phyloP scores from a whole-genome alignment of 140 eudicot genomes.

The Bidens hawaiensis region DNA sequence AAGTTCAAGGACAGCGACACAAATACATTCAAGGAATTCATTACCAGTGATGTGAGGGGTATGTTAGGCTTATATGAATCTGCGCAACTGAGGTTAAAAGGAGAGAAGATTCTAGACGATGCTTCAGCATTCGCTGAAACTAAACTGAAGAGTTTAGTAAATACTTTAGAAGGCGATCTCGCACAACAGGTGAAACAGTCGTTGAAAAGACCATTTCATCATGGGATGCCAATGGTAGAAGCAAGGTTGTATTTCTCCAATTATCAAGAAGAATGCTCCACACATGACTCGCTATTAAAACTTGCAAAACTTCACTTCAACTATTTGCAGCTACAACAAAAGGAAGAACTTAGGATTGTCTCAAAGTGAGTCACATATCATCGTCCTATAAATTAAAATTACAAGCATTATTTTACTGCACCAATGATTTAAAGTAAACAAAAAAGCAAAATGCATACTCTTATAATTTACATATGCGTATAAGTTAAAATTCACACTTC shows the following conservation, averaged over 20 bases:
- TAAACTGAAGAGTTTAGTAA: slow-evolving; percentile 22
- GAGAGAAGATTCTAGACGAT: slow-evolving; percentile 41
- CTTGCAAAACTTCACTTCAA: slow-evolving; percentile 39
- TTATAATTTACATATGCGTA: too few relatives aligned
- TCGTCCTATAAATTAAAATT: too few relatives aligned
- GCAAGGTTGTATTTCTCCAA: slow-evolving; percentile 31
- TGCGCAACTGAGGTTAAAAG: slow-evolving; percentile 32
- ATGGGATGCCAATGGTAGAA: slow-evolving; percentile 41
- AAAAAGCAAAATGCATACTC: not conserved
- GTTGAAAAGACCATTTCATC: slow-evolving; percentile 29
- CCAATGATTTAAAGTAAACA: not conserved
- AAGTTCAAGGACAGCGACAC: slow-evolving; percentile 25
- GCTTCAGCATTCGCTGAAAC: slow-evolving; percentile 29
- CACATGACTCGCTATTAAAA: slow-evolving; percentile 19
- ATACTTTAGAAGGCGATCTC: not conserved
- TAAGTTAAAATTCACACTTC: too few relatives aligned
- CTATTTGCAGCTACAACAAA: slow-evolving; percentile 30
- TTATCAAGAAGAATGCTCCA: slow-evolving; percentile 29
- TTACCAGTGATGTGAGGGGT: slow-evolving; percentile 32
- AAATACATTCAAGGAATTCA: slow-evolving; percentile 27
- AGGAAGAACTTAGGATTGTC: slow-evolving; percentile 29
- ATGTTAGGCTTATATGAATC: slow-evolving; percentile 51
- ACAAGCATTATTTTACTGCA: not conserved
- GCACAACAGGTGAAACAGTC: slow-evolving; percentile 33
- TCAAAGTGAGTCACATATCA: slow-evolving; percentile 21